Evolutionary conservation across 108 stramenopile genomes (phyloP), one percentile per base, ranked within the genome.

Genomic region (Cafeteria roenbergensis): DNA sequence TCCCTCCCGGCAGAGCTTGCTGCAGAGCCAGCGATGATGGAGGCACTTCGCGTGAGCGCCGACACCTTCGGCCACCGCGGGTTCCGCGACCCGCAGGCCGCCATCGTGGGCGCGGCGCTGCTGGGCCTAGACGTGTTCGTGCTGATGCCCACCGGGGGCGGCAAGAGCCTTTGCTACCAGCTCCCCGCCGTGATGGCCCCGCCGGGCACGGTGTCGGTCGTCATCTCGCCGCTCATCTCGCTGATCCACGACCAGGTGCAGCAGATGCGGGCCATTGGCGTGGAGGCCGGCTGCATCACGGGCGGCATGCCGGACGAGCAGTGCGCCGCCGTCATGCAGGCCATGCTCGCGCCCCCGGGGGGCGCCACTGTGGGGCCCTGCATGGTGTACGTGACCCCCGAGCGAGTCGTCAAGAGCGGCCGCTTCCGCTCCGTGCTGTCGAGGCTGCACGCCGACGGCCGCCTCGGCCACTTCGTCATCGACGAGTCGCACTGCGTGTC

Each of bases 71-170:
- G 90, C 8, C 89, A 89, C 74, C 66, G 70, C 14, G 71, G 70
- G 33, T 96, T 99, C 73, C 88, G 97, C 0, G 78, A 80, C 21
- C 90, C 90, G 26, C 97, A 99, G 74, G 71, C 84, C 62, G 80
- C 85, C 48, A 87, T 96, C 64, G 87, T 96, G 51, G 74, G 88
- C 66, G 80, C 84, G 66, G 93, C 95, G 30, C 79, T 99, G 72
- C 51, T 68, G 34, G 90, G 91, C 0, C 63, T 77, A 37, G 97
- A 99, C 71, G 91, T 87, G 33, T 99, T 99, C 69, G 94, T 94
- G 22, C 77, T 99, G 48, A 95, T 99, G 94, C 93, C 93, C 0
- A 99, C 97, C 2, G 97, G 95, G 20, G 95, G 94, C 27, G 95
- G 95, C 21, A 97, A 97, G 78, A 71, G 66, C 25, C 68, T 95